A percentile compares a stretch with the other conserved stretches of the same genome.
Evolutionary conservation across 768 basidiomycete genomes (phyloP).

Genomic region (Austroboletus eburneus): DNA sequence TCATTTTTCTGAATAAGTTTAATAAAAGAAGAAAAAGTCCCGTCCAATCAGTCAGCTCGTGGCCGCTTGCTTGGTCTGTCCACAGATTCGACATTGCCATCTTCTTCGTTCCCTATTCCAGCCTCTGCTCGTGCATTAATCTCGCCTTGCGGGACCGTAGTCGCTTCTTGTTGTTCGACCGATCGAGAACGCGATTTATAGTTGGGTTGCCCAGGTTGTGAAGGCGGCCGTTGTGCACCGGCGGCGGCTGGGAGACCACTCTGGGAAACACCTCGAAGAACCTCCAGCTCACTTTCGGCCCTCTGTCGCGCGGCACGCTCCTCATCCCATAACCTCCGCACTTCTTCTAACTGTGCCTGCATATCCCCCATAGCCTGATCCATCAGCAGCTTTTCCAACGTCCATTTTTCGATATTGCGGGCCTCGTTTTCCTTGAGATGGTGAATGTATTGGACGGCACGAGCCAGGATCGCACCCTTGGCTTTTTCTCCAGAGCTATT

Average conservation of each 20-base stretch:
- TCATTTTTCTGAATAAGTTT: constrained; percentile 18
- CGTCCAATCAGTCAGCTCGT: constrained; percentile 26
- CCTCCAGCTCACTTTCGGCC: constrained; percentile 61
- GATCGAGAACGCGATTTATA: constrained; percentile 27
- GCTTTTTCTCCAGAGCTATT: constrained; percentile 83
- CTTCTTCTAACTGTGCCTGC: constrained; percentile 78
- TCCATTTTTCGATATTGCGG: constrained; percentile 91
- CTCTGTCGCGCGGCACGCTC: constrained; percentile 59
- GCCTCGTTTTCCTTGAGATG: constrained; percentile 90
- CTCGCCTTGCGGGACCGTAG: constrained; percentile 8
- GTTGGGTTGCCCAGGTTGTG: constrained; percentile 10
- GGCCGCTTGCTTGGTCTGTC: constrained; percentile 31
- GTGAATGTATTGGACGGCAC: constrained; percentile 89
- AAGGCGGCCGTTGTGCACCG: constrained; percentile 14
- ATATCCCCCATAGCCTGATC: constrained; percentile 89
- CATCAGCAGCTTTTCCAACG: constrained; percentile 86
- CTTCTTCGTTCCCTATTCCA: constrained; percentile 18
- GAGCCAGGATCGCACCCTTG: constrained; percentile 84
- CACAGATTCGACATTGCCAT: constrained; percentile 8
- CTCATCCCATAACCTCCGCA: constrained; percentile 77
- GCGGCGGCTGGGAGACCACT: constrained; percentile 1
- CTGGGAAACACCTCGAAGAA: constrained; percentile 40
- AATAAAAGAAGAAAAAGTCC: not conserved
- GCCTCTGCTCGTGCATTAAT: constrained; percentile 20
- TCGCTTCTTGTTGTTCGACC: constrained; percentile 23